Evolutionary conservation across 306 rosid species (phyloP), one percentile per base, ranked within the genome.

Genomic region (Ormosia semicastrata): DNA sequence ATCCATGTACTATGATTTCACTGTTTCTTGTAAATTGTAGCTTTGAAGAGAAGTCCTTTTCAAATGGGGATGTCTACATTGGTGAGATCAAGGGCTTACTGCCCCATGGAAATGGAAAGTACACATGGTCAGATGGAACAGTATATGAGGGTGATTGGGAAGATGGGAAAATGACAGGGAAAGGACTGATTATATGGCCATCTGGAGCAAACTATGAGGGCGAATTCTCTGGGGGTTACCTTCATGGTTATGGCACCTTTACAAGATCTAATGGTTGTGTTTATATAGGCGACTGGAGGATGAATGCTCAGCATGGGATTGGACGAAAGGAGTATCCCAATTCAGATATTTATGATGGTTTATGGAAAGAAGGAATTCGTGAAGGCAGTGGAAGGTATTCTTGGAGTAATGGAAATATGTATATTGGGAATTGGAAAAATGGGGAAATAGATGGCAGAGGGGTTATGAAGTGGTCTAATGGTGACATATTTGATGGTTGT

Each of bases 401-500:
- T 50, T 95, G 99, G 99, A 81, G 52, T 34, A 83, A 79, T 63
- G 99, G 98, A 67, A 89, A 89, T 81, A 65, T 78, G 5, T 95
- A 90, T 73, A 77, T 84, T 32, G 99, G 99, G 71, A 87, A 89
- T 77, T 95, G 98, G 99, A 93, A 81, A 78, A 88, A 86, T 50
- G 98, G 97, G 75, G 60, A 84, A 81, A 91, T 93, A 91, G 87
- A 87, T 49, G 98, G 99, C 24, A 90, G 94, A 83, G 99, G 99
- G 86, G 85, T 92, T 83, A 92, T 95, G 98, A 95, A 87, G 78
- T 93, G 97, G 98, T 86, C 37, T 68, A 89, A 91, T 81, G 97
- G 94, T 47, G 99, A 95, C 81, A 78, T 84, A 13, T 95, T 81
- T 64, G 91, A 92, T 63, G 99, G 98, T 29, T 77, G 70, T 69